Evolutionary conservation across 1,284 basidiomycete species (phyloP).

Genomic region (Ustilago cynodontis): DNA sequence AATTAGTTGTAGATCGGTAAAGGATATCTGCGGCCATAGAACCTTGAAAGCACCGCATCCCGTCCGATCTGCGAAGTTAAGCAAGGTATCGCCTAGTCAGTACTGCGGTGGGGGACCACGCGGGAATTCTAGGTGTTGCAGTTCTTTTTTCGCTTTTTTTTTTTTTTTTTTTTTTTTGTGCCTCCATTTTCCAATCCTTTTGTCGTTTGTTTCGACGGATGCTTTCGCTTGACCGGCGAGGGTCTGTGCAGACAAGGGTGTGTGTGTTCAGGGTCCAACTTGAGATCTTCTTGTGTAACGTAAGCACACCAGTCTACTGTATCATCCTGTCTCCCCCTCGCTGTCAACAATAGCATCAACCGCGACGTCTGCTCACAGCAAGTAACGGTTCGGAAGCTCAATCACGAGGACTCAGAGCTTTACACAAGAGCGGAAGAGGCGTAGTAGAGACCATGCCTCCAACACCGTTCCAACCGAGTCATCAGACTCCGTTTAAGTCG

Average conservation of each 20-base stretch:
- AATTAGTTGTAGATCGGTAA: no score
- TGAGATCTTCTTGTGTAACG: conserved; percentile 1
- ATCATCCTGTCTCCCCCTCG: neutral
- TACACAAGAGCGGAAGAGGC: neutral
- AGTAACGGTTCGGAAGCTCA: no score
- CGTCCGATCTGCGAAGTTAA: conserved; percentile 85
- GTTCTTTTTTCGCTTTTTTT: no score
- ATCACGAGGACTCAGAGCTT: neutral
- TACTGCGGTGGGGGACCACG: conserved; percentile 86
- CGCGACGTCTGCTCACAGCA: no score
- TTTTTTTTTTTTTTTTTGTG: conserved; percentile 5
- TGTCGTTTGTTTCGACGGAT: neutral
- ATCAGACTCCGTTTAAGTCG: conserved; percentile 53
- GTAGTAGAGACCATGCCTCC: conserved; percentile 37
- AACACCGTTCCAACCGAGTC: conserved; percentile 40
- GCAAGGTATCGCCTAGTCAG: conserved; percentile 82
- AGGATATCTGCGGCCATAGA: conserved; percentile 81
- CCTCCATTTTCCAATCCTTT: neutral
- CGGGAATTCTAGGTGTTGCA: conserved; percentile 84
- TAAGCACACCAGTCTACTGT: neutral
- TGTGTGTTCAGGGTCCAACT: conserved; percentile 2
- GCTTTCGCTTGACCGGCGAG: neutral
- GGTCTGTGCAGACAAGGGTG: neutral
- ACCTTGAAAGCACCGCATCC: conserved; percentile 84
- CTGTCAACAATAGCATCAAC: no score